Evolutionary conservation across 495 filamentous ascomycete species (phyloP).

Genomic region (Paragyromitra xinjiangensis): DNA sequence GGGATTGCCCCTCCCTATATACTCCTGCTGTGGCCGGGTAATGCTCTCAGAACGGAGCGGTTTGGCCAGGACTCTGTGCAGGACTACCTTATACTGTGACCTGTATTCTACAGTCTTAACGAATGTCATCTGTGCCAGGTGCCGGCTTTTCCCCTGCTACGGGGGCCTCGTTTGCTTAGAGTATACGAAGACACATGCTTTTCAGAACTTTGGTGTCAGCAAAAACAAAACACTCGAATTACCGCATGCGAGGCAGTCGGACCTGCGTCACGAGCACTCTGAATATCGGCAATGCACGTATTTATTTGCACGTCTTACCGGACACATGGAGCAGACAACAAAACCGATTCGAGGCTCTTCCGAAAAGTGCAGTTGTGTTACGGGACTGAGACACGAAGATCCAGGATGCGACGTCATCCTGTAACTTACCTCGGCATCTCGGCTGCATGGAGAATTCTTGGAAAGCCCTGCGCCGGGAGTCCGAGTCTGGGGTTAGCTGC

Average conservation of each 20-base stretch:
- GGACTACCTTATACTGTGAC: no score
- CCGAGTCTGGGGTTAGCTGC: conserved; percentile 11
- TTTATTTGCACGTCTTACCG: background rate
- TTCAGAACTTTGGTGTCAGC: background rate
- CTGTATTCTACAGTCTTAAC: no score
- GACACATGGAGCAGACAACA: background rate
- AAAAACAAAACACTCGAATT: background rate
- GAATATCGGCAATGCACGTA: background rate
- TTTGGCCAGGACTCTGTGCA: no score
- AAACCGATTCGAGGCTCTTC: background rate
- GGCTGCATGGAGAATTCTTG: conserved; percentile 12
- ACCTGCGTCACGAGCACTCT: background rate
- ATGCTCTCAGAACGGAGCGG: no score
- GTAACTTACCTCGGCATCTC: conserved; percentile 39
- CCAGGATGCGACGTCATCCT: conserved; percentile 10
- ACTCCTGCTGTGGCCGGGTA: no score
- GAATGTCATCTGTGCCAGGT: no score
- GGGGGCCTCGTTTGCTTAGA: no score
- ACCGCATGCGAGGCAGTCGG: background rate
- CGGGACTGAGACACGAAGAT: background rate
- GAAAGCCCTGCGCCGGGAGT: conserved; percentile 17
- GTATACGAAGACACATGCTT: no score
- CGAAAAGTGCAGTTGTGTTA: background rate
- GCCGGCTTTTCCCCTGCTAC: no score
- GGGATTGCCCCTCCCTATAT: no score